Conservation (phyloP, 1,284 basidiomycete species). For the Microbotryomycetes sp. region DNA sequence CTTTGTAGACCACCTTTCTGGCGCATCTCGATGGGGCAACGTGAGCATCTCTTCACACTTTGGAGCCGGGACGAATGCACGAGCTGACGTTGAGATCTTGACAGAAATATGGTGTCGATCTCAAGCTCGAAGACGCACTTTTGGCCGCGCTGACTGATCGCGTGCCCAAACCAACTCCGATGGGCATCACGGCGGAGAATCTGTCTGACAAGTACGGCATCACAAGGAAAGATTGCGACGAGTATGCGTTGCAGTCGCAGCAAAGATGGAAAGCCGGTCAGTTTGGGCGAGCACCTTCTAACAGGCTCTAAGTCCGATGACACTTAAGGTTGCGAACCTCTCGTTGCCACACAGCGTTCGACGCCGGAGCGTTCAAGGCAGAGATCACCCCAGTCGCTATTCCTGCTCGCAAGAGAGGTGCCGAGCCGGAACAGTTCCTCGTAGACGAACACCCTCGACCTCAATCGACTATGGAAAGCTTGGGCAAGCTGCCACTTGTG, state of each 20-base stretch:
- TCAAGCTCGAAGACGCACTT: constrained; percentile 53
- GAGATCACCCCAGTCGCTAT: constrained; percentile 44
- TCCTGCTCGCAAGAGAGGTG: constrained; percentile 39
- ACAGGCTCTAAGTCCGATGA: background rate
- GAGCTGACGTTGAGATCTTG: constrained; percentile 9
- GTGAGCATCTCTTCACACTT: background rate
- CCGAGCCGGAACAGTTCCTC: constrained; percentile 37
- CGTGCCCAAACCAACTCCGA: constrained; percentile 44
- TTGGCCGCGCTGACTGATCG: constrained; percentile 50
- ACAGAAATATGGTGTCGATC: constrained; percentile 49
- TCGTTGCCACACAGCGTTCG: constrained; percentile 37
- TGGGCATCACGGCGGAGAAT: constrained; percentile 57
- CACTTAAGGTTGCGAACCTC: background rate
- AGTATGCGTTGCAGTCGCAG: constrained; percentile 43
- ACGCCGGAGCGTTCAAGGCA: constrained; percentile 45
- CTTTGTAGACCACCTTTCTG: constrained; percentile 43
- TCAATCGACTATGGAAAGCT: constrained; percentile 85
- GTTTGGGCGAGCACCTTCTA: background rate
- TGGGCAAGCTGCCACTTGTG: constrained; percentile 74
- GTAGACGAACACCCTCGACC: constrained; percentile 54
- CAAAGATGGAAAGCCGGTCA: constrained; percentile 44
- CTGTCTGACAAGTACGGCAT: constrained; percentile 57
- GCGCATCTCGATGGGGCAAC: constrained; percentile 43
- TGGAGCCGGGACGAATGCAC: background rate
- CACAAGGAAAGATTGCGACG: constrained; percentile 75